Percentiles rank a stretch among this genome's conserved stretches.
These are phyloP conservation scores for Poa annua DNA, from an alignment of 176 grass and related monocot species.

Conservation along the genomic window DNA sequence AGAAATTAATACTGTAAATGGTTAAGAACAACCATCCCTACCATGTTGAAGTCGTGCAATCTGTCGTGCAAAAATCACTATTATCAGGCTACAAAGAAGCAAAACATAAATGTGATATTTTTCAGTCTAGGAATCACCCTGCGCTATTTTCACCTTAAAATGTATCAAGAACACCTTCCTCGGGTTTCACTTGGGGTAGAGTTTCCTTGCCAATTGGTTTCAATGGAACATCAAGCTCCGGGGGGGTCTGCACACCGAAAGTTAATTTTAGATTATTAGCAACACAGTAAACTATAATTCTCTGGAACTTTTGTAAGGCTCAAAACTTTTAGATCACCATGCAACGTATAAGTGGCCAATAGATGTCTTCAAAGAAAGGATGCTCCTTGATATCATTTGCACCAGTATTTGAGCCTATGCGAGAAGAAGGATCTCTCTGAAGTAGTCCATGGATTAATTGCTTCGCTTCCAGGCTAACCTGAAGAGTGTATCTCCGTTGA, in stretches of 20 bases:
- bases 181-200: constrained; percentile 53
- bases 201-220: constrained; percentile 66
- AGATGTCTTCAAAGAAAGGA: constrained; percentile 78
- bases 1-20: constrained; percentile 32
- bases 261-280: constrained; percentile 30
- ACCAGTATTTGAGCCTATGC: constrained; percentile 76
- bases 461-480: constrained; percentile 83
- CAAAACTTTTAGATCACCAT: constrained; percentile 72
- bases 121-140: not conserved
- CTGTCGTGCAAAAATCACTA: constrained; percentile 29
- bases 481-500: constrained; percentile 30
- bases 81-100: not conserved
- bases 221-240: constrained; percentile 76
- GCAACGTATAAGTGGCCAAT: constrained; percentile 96
- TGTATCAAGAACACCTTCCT: constrained; percentile 57
- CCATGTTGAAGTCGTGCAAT: not conserved
- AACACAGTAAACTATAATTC: constrained; percentile 19
- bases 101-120: not conserved
- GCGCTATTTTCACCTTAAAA: constrained; percentile 59
- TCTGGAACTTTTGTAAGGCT: not conserved
- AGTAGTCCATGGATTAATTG: constrained; percentile 92
- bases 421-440: constrained; percentile 79
- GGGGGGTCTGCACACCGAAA: constrained; percentile 67
- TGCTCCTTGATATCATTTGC: constrained; percentile 97
- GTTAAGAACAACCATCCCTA: constrained; percentile 28